Evolutionary conservation across 2,329 filamentous ascomycete species (phyloP).

Genomic region (Xylaria arbuscula): DNA sequence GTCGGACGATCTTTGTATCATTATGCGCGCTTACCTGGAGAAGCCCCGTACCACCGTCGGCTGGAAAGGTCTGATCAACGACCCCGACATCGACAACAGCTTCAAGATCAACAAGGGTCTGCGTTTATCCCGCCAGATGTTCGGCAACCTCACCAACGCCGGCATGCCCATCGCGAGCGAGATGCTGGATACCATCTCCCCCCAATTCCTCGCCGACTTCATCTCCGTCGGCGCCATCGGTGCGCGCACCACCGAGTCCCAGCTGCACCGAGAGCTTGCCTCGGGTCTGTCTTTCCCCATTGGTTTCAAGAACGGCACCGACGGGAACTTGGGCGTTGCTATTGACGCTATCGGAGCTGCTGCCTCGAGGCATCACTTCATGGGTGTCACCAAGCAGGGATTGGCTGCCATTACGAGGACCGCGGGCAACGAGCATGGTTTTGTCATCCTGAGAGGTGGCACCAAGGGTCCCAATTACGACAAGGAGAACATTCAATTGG

Average conservation of each 20-base stretch:
- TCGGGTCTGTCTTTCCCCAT: slow-evolving; percentile 97
- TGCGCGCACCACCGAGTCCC: slow-evolving; percentile 94
- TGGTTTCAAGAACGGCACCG: slow-evolving; percentile 99
- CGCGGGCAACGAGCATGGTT: slow-evolving; percentile 94
- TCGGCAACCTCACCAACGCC: slow-evolving; percentile 84
- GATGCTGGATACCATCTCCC: slow-evolving; percentile 99
- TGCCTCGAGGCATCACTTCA: slow-evolving; percentile 91
- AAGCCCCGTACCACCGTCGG: slow-evolving; percentile 98
- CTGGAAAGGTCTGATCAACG: slow-evolving; percentile 99
- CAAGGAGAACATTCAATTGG: slow-evolving; percentile 80
- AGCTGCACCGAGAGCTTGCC: slow-evolving; percentile 94
- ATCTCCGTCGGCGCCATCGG: slow-evolving; percentile 96
- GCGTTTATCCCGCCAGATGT: slow-evolving; percentile 90
- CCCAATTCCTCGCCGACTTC: slow-evolving; percentile 95
- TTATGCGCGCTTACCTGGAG: slow-evolving; percentile 99
- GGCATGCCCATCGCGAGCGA: slow-evolving; percentile 97
- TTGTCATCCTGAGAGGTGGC: slow-evolving; percentile 93
- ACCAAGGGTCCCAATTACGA: slow-evolving; percentile 95
- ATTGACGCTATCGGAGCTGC: slow-evolving; percentile 95
- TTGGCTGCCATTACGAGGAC: slow-evolving; percentile 95
- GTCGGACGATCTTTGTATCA: slow-evolving; percentile 83
- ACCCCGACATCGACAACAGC: slow-evolving; percentile 95
- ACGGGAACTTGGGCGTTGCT: slow-evolving; percentile 88
- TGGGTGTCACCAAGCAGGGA: slow-evolving; percentile 98
- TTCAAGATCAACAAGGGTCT: slow-evolving; percentile 99